These are phyloP conservation scores for Eucalyptus brandiana DNA, from an alignment of 345 rosid genomes.

Conservation along the genomic window DNA sequence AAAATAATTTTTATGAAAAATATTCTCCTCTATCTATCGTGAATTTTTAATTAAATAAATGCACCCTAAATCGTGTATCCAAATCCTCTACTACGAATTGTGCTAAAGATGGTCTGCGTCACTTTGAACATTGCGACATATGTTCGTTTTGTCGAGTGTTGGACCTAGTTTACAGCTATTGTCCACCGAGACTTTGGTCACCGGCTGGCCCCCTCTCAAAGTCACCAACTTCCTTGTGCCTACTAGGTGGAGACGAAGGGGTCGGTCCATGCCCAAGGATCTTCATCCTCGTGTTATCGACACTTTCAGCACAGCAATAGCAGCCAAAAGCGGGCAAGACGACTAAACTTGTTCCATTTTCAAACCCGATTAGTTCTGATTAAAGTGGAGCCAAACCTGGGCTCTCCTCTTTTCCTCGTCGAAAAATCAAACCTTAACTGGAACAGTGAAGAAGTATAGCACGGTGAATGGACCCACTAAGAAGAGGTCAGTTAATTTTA, in stretches of 20 bases:
- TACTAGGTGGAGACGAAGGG: not conserved
- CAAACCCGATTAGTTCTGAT: not conserved
- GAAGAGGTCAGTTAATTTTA: rapidly evolving
- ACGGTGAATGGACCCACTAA: not conserved
- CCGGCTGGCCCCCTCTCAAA: not conserved
- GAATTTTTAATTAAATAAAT: not conserved
- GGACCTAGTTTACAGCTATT: not conserved
- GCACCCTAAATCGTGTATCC: not conserved
- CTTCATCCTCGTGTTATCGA: not conserved
- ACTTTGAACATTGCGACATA: not conserved
- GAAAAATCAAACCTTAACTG: not conserved
- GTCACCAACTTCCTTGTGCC: not conserved
- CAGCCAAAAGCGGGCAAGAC: not conserved
- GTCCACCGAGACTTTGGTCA: not conserved
- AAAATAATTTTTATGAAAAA: no score
- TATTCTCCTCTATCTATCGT: not conserved
- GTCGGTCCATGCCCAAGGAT: not conserved
- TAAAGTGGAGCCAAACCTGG: not conserved
- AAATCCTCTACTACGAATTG: not conserved
- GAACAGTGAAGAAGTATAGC: not conserved
- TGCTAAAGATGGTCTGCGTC: not conserved
- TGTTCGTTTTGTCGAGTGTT: not conserved
- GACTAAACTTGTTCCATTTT: not conserved
- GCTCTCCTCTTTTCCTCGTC: not conserved
- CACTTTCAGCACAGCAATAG: not conserved